Conservation (phyloP, 352 stramenopile species). For the Globisporangium viniferum region DNA sequence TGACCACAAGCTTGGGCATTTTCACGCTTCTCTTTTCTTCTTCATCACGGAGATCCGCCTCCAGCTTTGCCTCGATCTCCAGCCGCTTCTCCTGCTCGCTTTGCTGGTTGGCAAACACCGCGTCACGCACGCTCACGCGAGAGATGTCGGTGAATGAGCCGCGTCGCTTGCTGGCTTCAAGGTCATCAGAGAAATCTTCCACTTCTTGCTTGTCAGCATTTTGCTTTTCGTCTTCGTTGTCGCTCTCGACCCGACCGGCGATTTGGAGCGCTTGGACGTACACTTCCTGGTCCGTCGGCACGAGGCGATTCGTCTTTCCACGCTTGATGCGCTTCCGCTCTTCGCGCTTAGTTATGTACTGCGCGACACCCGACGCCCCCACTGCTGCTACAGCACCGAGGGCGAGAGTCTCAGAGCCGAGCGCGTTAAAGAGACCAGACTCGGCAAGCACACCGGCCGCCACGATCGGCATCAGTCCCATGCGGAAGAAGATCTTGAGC, state of each 20-base stretch:
- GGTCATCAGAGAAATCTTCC: not conserved
- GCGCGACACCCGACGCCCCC: conserved; percentile 41
- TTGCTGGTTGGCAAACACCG: conserved; percentile 15
- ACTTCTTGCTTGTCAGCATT: conserved; percentile 3
- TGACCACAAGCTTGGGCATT: conserved; percentile 43
- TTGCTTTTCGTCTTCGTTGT: conserved; percentile 6
- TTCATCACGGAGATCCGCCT: conserved; percentile 9
- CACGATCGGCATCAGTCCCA: conserved; percentile 67
- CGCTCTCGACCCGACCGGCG: conserved; percentile 12
- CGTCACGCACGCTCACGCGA: conserved; percentile 18
- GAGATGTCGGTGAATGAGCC: conserved; percentile 39
- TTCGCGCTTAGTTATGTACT: conserved; percentile 40
- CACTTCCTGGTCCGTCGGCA: conserved; percentile 26
- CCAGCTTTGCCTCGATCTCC: conserved; percentile 20
- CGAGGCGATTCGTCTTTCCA: conserved; percentile 25
- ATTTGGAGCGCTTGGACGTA: conserved; percentile 19
- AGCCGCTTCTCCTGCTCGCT: conserved; percentile 17
- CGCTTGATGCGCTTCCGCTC: conserved; percentile 14
- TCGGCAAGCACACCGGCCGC: conserved; percentile 48
- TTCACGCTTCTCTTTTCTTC: conserved; percentile 4
- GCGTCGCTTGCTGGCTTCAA: not conserved
- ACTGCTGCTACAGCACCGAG: conserved; percentile 42
- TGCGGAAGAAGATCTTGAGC: conserved; percentile 67
- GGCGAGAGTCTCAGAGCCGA: conserved; percentile 45
- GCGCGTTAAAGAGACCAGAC: conserved; percentile 49